Conservation (phyloP, 257 asterid species). For the Solanum rostratum region DNA sequence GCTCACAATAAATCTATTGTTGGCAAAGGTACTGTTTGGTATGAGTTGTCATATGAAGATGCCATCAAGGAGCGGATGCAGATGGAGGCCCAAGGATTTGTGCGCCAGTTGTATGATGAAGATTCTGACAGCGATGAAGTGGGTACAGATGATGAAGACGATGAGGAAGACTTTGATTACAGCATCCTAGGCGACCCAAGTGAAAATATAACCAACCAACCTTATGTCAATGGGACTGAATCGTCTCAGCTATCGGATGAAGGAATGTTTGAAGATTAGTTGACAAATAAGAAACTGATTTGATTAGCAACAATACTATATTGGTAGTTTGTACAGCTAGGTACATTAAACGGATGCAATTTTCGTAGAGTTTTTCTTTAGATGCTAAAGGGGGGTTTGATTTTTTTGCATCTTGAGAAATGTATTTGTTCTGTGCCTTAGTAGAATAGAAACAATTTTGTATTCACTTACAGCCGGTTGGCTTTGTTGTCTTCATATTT, state of each 20-base stretch:
- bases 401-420: neutral
- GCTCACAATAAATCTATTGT: conserved; percentile 87
- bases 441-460: neutral
- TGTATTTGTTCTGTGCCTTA: neutral
- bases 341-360: neutral
- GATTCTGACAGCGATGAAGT: conserved; percentile 15
- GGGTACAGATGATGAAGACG: conserved; percentile 20
- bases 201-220: conserved; percentile 35
- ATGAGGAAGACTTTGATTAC: conserved; percentile 51
- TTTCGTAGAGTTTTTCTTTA: neutral
- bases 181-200: conserved; percentile 57
- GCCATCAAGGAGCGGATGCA: conserved; percentile 52
- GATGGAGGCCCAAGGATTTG: conserved; percentile 61
- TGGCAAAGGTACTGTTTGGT: conserved; percentile 90
- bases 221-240: conserved; percentile 89
- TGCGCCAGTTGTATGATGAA: conserved; percentile 30
- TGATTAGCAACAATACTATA: neutral
- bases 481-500: neutral
- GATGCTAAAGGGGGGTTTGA: neutral
- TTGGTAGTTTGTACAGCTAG: conserved; percentile 2
- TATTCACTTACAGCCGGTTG: neutral
- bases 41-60: conserved; percentile 87
- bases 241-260: conserved; percentile 68
- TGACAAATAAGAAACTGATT: neutral
- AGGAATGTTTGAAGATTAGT: conserved; percentile 69